Conservation (phyloP, 139 green algal genomes). For the Coccomyxa sp. region DNA sequence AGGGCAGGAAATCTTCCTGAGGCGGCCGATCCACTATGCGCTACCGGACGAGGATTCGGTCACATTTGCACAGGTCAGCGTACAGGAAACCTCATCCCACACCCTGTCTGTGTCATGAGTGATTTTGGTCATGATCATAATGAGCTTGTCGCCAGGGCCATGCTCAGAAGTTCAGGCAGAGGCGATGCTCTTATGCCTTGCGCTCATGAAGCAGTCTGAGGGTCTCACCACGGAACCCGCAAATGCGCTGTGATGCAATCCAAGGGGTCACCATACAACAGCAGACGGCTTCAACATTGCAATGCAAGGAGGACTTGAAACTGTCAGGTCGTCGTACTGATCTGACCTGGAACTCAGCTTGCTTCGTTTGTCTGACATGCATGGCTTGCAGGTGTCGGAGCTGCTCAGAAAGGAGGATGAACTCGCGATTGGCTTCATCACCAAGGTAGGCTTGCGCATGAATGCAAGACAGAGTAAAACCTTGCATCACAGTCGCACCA, state of each 20-base stretch:
- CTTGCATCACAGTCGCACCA: no score
- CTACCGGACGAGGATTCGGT: background rate
- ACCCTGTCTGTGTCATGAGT: background rate
- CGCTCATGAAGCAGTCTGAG: background rate
- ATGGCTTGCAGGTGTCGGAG: no score
- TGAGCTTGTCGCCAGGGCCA: background rate
- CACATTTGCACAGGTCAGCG: slow-evolving; percentile 17
- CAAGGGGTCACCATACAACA: background rate
- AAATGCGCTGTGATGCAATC: background rate
- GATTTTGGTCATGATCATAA: background rate
- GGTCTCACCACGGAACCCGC: background rate
- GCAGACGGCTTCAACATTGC: no score
- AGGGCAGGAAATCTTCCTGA: slow-evolving; percentile 32
- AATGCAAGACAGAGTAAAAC: no score
- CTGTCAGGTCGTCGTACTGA: no score
- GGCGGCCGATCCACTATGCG: slow-evolving; percentile 11
- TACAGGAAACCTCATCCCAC: background rate
- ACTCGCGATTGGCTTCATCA: no score
- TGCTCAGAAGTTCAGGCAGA: background rate
- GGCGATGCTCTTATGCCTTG: no score
- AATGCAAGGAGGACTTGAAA: no score
- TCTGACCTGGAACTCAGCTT: no score
- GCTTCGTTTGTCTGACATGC: no score
- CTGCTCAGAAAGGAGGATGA: no score
- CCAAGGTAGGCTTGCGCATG: no score